Percentiles rank a stretch among this genome's conserved stretches.
These are phyloP conservation scores for Colletotrichum acutatum DNA, from an alignment of 2,329 filamentous ascomycete genomes.

Conservation along the genomic window DNA sequence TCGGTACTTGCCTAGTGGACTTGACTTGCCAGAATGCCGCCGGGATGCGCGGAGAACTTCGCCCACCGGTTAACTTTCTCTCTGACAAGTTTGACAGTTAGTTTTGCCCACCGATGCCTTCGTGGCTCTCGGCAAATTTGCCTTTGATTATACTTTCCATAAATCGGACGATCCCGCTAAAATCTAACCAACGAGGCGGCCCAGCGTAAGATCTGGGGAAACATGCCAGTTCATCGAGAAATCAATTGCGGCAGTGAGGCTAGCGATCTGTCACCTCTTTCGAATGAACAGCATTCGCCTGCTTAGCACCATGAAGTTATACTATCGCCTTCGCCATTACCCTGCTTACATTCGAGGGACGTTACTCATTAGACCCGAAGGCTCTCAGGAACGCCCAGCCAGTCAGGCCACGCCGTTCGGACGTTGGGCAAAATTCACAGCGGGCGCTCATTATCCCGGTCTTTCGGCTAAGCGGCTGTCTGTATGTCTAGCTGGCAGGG, in stretches of 20 bases:
- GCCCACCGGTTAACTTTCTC: neutral
- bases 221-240: neutral
- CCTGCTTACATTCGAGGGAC: neutral
- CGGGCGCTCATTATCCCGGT: neutral
- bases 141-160: neutral
- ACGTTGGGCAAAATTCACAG: neutral
- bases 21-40: neutral
- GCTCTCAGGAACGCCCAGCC: neutral
- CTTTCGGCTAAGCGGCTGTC: neutral
- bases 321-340: neutral
- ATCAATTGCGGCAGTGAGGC: neutral
- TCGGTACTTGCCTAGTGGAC: neutral
- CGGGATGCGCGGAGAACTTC: neutral
- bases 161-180: neutral
- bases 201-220: neutral
- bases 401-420: neutral
- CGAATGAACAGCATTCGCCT: neutral
- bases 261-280: neutral
- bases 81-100: conserved; percentile 22
- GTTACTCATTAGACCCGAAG: neutral
- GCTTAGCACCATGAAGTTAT: neutral
- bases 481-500: neutral
- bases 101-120: neutral
- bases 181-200: neutral
- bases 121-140: neutral